phyloP scores from a whole-genome alignment of 1,284 basidiomycete species.

The Gastroboletus turbinatus region DNA sequence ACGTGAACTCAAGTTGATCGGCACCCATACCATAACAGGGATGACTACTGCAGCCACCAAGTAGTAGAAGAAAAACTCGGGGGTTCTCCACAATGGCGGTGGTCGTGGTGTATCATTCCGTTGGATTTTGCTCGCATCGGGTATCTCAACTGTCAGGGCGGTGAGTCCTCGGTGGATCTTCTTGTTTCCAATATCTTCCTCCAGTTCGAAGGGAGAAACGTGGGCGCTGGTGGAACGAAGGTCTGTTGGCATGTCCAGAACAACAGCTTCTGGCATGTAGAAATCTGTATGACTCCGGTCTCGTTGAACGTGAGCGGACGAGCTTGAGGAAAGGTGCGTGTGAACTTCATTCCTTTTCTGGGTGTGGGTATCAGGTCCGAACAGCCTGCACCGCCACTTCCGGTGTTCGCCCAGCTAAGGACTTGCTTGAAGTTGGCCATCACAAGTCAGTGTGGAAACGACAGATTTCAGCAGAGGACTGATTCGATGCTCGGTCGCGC shows the following conservation, averaged over 20 bases:
- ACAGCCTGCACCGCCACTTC: constrained; percentile 19
- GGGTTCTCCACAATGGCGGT: constrained; percentile 71
- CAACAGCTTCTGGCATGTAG: constrained; percentile 26
- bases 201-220: constrained; percentile 16
- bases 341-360: constrained; percentile 15
- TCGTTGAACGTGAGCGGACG: background rate
- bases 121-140: constrained; percentile 36
- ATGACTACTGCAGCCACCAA: constrained; percentile 62
- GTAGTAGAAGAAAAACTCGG: constrained; percentile 84
- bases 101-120: constrained; percentile 27
- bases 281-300: background rate
- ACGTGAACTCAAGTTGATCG: constrained; percentile 77
- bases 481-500: constrained; percentile 36
- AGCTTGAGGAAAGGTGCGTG: background rate
- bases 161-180: constrained; percentile 35
- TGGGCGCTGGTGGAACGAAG: constrained; percentile 13
- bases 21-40: constrained; percentile 80
- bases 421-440: constrained; percentile 6
- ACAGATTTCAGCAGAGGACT: constrained; percentile 16
- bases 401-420: background rate
- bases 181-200: constrained; percentile 6
- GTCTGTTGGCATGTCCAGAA: constrained; percentile 36
- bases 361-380: background rate
- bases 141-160: constrained; percentile 49
- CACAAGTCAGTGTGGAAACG: constrained; percentile 28